Evolutionary conservation across 805 yeast genomes (phyloP).

Genomic region (Saccharomycopsis sp.): DNA sequence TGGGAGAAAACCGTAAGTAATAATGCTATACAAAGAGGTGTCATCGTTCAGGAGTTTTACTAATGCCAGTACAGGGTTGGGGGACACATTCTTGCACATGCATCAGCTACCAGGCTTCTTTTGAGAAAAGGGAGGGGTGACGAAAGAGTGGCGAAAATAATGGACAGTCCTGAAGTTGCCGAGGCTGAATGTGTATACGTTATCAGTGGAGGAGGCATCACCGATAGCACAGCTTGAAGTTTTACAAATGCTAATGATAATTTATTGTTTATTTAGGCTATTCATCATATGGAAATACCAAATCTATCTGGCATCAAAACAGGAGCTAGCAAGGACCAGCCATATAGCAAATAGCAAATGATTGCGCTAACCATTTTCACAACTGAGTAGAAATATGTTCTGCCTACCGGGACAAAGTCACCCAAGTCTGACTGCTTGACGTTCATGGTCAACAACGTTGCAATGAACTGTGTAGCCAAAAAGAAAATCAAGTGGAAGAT

Average conservation of each 20-base stretch:
- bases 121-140: constrained; percentile 73
- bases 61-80: constrained; percentile 38
- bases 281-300: constrained; percentile 24
- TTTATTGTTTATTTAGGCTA: too few relatives aligned
- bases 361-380: constrained; percentile 87
- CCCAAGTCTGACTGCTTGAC: constrained; percentile 78
- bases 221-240: constrained; percentile 36
- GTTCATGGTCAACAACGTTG: constrained; percentile 84
- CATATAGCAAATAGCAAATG: constrained; percentile 78
- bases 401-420: constrained; percentile 91
- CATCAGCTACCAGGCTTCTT: constrained; percentile 67
- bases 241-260: too few relatives aligned
- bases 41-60: neutral
- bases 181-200: constrained; percentile 71
- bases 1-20: constrained; percentile 58
- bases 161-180: constrained; percentile 77
- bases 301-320: constrained; percentile 85
- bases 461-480: constrained; percentile 94
- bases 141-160: constrained; percentile 69
- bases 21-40: neutral
- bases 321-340: constrained; percentile 91
- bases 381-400: constrained; percentile 94
- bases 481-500: constrained; percentile 87
- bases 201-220: constrained; percentile 60
- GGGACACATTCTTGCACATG: constrained; percentile 75